Base-by-base conservation (phyloP, 768 basidiomycete genomes). In the Scleroderma citrinum region DNA sequence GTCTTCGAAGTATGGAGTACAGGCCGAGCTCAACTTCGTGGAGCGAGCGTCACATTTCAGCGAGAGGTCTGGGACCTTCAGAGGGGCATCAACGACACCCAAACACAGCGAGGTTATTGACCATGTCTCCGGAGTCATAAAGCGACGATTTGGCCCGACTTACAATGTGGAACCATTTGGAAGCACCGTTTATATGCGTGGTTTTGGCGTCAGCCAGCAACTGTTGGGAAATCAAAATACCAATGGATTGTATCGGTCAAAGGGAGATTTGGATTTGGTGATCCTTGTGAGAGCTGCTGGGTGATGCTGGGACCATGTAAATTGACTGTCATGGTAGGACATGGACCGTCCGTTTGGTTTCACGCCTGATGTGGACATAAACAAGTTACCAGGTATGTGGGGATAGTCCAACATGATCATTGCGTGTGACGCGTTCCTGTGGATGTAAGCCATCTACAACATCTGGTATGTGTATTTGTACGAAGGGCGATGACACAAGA, bases 211-310 rank as follows among this genome's bases (percentile, higher is more conserved):
- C 72, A 35, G 55, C 61, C 29, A 20, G 36, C 47, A 2, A 53
- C 44, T 8, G 31, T 32, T 17, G 11, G 29, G 7, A 32, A 13
- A 44, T n/a, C 14, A 2, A 77, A 17, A 20, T 7, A 16, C 13
- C 35, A 14, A 34, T 26, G 21, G 14, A 4, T 11, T n/a, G 19
- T 3, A 35, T 32, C 32, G 7, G 21, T 21, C 30, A 10, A 19
- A 35, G 32, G 44, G 78, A 52, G 80, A 82, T 56, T 58, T 82
- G 40, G 80, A 82, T 56, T 53, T 81, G 41, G 68, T 78, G 8
- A 61, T 83, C 35, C 47, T 79, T 3, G 81, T 82, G 47, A 49
- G 75, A 10, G 30, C 29, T 62, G 11, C 30, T 40, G 12, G 16
- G 23, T 8, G 23, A 10, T 30, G 31, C 41, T 23, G n/a, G 16